Evolutionary conservation across 1,139 yeast genomes (phyloP), one percentile per base, ranked within the genome.

Genomic region (Saccharomyces hybrid): DNA sequence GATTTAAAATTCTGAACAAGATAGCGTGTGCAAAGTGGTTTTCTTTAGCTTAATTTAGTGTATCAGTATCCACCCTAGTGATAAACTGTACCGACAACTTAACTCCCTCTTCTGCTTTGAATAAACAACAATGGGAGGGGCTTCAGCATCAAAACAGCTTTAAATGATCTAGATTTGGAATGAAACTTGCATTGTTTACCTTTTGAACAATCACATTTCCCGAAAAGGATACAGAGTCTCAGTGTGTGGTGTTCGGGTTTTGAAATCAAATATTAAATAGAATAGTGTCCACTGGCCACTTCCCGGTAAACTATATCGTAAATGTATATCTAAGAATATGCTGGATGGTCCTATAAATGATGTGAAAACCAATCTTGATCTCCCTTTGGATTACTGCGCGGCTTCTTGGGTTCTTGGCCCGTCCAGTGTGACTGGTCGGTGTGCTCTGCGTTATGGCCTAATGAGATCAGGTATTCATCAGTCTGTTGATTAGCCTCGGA

Each of bases 401-500:
- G 31, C 6, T 25, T 47, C 31, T 50, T 31, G 20, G 48, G 46
- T 20, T 53, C 16, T 38, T 38, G 23, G 34, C 23, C 25, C 2
- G 16, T 2, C 31, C 41, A 32, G 1, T 11, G 8, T n/a, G 8
- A 11, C n/a, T n/a, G 26, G 5, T 31, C 20, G 14, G 42, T 25
- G 16, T 26, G 46, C 23, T 27, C 34, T 38, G 42, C 42, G 8
- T 34, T 3, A 14, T 16, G 23, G 14, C 51, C 57, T 13, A 57
- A 41, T 9, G 55, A 48, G 9, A 57, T 42, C 41, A 60, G 31
- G 47, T 52, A 56, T 9, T 60, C 62, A 16, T 55, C 54, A n/a
- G 61, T 42, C 51, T 59, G 63, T 20, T 54, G 56, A 47, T 62
- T 59, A 3, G 65, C 66, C 25, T 64, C 62, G 4, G 68, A 67